Evolutionary conservation across 192 early-diverging fungal genomes (phyloP), one percentile per base, ranked within the genome.

Genomic region (Backusella tuberculispora): DNA sequence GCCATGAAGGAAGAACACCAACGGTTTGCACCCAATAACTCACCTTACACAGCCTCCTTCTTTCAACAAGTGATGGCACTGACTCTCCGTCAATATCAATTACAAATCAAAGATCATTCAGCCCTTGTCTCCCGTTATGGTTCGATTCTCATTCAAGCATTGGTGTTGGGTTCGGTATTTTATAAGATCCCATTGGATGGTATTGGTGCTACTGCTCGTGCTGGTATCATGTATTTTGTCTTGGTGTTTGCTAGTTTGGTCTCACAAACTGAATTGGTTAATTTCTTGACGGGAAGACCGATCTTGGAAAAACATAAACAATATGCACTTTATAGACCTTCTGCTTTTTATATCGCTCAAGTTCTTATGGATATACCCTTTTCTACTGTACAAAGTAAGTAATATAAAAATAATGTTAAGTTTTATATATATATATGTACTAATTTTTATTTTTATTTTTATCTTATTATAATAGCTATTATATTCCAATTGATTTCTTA

Each of bases 241-340:
- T 75, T 85, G 74, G 45, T 85, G 29, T 89, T 81, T 76, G 85
- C 81, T 60, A 77, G 84, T 38, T 71, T 87, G 69, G 82, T 90
- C 12, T 88, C 91, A 10, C 86, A 94, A 72, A 84, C 91, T 40
- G 90, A 92, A 74, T 83, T 94, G 41, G 91, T 92, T 63, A 85
- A 85, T 70, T 87, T 90, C 43, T 83, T 96, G 66, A 83, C 84
- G 15, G 92, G 92, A 44, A 90, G 93, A 66, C 83, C 88, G 8
- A 87, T 94, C 45, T 77, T 92, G 41, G 87, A 91, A 81, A 96
- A 96, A 80, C 94, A 95, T 83, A 91, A 91, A 70, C 82, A 85
- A 9, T 91, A 89, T 75, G 91, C 91, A 3, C 82, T 92, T 74
- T 91, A 90, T 70, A 85, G 87, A 6, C 89, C 91, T 12, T 82